Conservation (phyloP, 441 rosid species). For the Populus hybrid region DNA sequence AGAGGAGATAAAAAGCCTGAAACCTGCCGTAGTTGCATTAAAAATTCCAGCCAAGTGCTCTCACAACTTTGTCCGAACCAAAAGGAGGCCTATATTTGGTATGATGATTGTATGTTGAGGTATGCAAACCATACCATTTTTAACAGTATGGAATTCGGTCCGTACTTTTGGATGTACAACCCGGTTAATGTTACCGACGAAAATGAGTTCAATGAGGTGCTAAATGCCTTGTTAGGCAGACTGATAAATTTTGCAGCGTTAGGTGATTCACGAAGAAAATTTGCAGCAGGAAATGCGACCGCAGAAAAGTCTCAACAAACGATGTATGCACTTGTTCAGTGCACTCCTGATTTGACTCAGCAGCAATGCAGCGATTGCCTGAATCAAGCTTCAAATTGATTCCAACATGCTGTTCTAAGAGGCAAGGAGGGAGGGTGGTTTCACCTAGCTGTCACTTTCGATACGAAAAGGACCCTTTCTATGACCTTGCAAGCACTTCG, state of each 20-base stretch:
- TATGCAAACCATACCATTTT: slow-evolving; percentile 2
- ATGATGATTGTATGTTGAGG: background rate
- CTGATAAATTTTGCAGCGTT: background rate
- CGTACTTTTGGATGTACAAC: background rate
- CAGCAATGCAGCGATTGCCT: too few relatives aligned
- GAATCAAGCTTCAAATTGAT: too few relatives aligned
- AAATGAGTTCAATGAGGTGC: background rate
- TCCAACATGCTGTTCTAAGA: too few relatives aligned
- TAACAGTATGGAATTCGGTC: background rate
- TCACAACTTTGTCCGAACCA: background rate
- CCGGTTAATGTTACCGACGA: background rate
- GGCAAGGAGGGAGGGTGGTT: too few relatives aligned
- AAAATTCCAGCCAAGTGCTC: background rate
- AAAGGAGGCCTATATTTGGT: background rate
- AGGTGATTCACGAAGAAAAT: background rate
- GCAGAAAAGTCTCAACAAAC: background rate
- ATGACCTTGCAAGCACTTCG: background rate
- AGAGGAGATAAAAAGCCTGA: too few relatives aligned
- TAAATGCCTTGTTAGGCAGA: background rate
- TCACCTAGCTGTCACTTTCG: too few relatives aligned
- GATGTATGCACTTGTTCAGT: slow-evolving; percentile 26
- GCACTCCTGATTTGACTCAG: slow-evolving; percentile 25
- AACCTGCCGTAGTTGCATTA: background rate
- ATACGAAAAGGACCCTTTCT: too few relatives aligned
- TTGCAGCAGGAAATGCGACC: background rate